Evolutionary conservation across 2,329 filamentous ascomycete genomes (phyloP).

Genomic region (Knoxdaviesia proteae): DNA sequence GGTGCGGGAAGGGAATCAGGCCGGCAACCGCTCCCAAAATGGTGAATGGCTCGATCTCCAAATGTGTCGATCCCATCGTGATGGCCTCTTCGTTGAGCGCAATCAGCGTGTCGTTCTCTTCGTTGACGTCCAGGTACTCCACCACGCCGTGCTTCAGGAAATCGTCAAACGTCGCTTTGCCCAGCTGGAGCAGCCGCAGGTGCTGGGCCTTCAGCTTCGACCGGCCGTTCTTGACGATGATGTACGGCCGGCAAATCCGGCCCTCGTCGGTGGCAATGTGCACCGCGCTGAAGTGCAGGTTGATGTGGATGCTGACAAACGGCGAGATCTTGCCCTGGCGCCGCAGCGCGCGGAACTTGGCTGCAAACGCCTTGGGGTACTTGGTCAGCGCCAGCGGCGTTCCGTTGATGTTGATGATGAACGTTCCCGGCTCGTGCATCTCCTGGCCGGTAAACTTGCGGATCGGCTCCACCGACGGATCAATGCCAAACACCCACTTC

Average conservation of each 20-base stretch:
- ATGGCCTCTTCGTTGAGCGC: conserved; percentile 77
- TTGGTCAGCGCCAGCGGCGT: conserved; percentile 78
- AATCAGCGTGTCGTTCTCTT: conserved; percentile 91
- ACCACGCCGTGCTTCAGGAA: conserved; percentile 78
- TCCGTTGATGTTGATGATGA: conserved; percentile 87
- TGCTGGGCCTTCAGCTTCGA: conserved; percentile 64
- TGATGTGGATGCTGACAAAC: conserved; percentile 92
- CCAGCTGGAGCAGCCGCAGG: conserved; percentile 61
- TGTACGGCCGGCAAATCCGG: conserved; percentile 84
- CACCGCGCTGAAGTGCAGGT: conserved; percentile 75
- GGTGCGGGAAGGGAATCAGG: conserved; percentile 91
- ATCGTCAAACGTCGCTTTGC: conserved; percentile 78
- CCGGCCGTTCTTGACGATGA: conserved; percentile 76
- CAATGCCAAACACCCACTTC: conserved; percentile 68
- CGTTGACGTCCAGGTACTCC: conserved; percentile 94
- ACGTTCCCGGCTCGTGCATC: conserved; percentile 65
- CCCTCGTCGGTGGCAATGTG: conserved; percentile 96
- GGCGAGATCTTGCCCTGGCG: conserved; percentile 84
- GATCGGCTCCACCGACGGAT: conserved; percentile 62
- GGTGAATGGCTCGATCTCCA: conserved; percentile 96
- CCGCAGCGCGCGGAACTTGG: conserved; percentile 67
- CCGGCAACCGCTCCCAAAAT: conserved; percentile 89
- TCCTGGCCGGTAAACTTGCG: conserved; percentile 55
- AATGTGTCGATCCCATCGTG: conserved; percentile 64
- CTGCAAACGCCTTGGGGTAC: conserved; percentile 69